Evolutionary conservation across 805 yeast genomes (phyloP).

Genomic region (Yamadazyma phyllophila): DNA sequence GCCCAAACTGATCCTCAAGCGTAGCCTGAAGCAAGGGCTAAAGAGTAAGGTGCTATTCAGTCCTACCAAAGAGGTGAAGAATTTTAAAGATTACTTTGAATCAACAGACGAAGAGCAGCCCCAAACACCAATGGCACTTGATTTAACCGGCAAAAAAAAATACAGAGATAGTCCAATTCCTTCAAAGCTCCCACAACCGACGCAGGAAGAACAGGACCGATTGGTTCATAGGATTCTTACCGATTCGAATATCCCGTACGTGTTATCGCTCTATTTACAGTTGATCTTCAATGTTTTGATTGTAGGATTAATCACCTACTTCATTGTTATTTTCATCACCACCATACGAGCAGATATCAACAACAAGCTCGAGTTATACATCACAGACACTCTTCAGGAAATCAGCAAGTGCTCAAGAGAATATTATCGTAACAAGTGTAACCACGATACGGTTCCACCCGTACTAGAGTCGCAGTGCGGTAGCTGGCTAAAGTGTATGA

Average conservation of each 20-base stretch:
- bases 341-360: constrained; percentile 70
- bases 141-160: neutral
- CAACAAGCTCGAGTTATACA: constrained; percentile 61
- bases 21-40: neutral
- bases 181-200: neutral
- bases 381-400: constrained; percentile 58
- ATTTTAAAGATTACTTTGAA: constrained; percentile 17
- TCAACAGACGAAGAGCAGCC: constrained; percentile 12
- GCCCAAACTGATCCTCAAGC: constrained; percentile 15
- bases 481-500: constrained; percentile 81
- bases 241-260: constrained; percentile 54
- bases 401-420: constrained; percentile 68
- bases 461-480: constrained; percentile 69
- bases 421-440: constrained; percentile 71
- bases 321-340: constrained; percentile 48
- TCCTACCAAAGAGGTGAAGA: constrained; percentile 29
- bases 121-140: neutral
- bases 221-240: constrained; percentile 9
- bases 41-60: constrained; percentile 29
- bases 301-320: constrained; percentile 48
- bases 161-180: constrained; percentile 2
- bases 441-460: constrained; percentile 63
- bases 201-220: constrained; percentile 4
- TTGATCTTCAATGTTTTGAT: constrained; percentile 56
- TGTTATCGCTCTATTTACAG: constrained; percentile 62